Base-by-base conservation (phyloP, 1,139 yeast genomes). In the Taphrina pruni region DNA sequence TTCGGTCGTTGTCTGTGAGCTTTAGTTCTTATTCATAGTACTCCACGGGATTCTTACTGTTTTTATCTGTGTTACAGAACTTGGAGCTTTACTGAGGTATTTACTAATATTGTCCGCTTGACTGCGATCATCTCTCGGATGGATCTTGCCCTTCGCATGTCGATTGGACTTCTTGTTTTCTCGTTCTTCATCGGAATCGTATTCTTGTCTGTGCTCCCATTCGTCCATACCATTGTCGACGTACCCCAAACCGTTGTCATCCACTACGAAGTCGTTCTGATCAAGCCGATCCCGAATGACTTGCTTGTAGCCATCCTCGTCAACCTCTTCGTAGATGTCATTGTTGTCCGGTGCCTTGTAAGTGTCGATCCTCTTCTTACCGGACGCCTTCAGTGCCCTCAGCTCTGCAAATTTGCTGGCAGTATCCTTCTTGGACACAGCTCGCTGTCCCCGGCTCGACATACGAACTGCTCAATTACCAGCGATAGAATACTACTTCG, bases 221-320 rank as follows among this genome's bases (percentile, higher is more conserved):
- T 91, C 96, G 74, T 93, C 96, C 14, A 84, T 90, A 66, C 98
- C 98, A 62, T 89, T 89, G 75, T 94, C 97, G 1, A 90, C 93
- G 76, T 94, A 94, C 0, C 95, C 95, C 73, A 87, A 88, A 14
- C 96, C 97, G 73, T 88, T 87, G 77, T 94, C 98, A 76, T 92
- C 97, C 1, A 91, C 97, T 64, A 94, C 94, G 77, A 94, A 94
- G 76, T 93, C 97, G 76, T 93, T 97, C 72, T 89, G 88, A 80
- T 91, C 83, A 69, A 94, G 82, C 72, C 92, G 91, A 71, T 89
- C 86, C 73, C 96, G 85, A 76, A 90, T 90, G 76, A 87, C 90
- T 73, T 85, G 84, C 73, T 94, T 82, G 78, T 86, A 93, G 43
- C 89, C 87, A 55, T 84, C 87, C 75, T 92, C 97, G 76, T 90